Evolutionary conservation across 768 basidiomycete genomes (phyloP), one percentile per base, ranked within the genome.

Genomic region (Termitomyces sp.): DNA sequence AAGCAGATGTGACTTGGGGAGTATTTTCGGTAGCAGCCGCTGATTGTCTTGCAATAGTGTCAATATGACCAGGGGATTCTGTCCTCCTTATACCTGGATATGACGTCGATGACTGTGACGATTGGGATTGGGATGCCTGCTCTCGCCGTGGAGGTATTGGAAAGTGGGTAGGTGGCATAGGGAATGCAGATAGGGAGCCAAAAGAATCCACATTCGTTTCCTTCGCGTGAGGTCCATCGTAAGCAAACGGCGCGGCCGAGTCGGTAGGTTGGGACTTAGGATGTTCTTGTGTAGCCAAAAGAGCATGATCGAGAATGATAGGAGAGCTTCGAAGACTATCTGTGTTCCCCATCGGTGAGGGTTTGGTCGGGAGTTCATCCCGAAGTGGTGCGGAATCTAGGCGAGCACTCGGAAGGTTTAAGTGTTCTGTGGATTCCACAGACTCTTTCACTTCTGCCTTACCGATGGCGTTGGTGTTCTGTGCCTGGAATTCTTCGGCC

Each of bases 121-220:
- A 62, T 40, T 60, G 66, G 7, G 65, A 63, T 29, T 63, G 60
- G 7, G 68, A 66, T 5, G 60, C 25, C 49, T 66, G 66, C 36
- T 63, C 61, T 43, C 59, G 56, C 48, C 68, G 66, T 18, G 66
- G 69, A 27, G 81, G 78, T 33, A 85, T 68, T 12, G 88, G 88
- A 54, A 86, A 81, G 65, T 89, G 87, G 0, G 81, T 82, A 0
- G 89, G 89, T 15, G 89, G 89, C 0, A 78, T 68, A 22, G 89
- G 89, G 66, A 91, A 91, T 0, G 83, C 85, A 31, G 85, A 87
- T 22, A 91, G 72, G 1, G 87, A 85, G 18, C 85, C 77, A n/a
- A 88, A 76, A 25, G 85, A 84, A 35, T 76, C 78, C 9, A 75
- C 74, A 43, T 76, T 52, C 70, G 11, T 72, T 52, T 29, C 32